Percentiles rank a stretch among this genome's conserved stretches.
These are phyloP conservation scores for Cryphonectria carpinicola DNA, from an alignment of 2,329 filamentous ascomycete species.

Conservation along the genomic window DNA sequence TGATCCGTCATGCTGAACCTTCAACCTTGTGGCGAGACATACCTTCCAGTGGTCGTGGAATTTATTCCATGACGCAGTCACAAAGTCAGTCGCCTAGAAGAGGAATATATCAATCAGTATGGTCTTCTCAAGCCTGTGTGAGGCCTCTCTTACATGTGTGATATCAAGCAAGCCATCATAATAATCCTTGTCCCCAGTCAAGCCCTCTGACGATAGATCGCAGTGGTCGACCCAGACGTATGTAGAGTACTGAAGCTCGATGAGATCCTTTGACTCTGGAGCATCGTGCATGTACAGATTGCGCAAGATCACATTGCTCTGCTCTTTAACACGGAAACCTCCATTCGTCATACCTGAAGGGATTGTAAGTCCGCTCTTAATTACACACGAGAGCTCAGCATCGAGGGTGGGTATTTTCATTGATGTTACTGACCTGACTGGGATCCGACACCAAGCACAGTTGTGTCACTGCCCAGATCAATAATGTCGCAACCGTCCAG, in stretches of 20 bases:
- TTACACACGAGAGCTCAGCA: no score
- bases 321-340: slow-evolving; percentile 51
- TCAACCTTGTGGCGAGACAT: background rate
- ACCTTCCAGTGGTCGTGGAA: slow-evolving; percentile 60
- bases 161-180: slow-evolving; percentile 61
- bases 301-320: slow-evolving; percentile 59
- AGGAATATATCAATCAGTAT: background rate
- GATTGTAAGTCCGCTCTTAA: background rate
- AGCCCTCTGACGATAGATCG: slow-evolving; percentile 53
- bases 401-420: background rate
- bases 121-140: slow-evolving; percentile 35
- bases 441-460: slow-evolving; percentile 53
- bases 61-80: slow-evolving; percentile 39
- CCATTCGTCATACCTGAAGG: slow-evolving; percentile 45
- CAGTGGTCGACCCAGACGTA: slow-evolving; percentile 58
- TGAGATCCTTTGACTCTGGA: slow-evolving; percentile 52
- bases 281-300: slow-evolving; percentile 59
- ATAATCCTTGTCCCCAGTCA: slow-evolving; percentile 58
- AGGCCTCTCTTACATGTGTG: slow-evolving; percentile 52
- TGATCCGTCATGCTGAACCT: background rate
- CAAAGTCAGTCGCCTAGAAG: slow-evolving; percentile 8
- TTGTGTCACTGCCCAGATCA: slow-evolving; percentile 53
- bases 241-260: slow-evolving; percentile 37
- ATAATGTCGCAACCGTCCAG: slow-evolving; percentile 48
- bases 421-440: slow-evolving; percentile 39